Percentiles rank a stretch among this genome's conserved stretches.
phyloP scores from a whole-genome alignment of 1,284 basidiomycete species.

The Schizophyllum commune region DNA sequence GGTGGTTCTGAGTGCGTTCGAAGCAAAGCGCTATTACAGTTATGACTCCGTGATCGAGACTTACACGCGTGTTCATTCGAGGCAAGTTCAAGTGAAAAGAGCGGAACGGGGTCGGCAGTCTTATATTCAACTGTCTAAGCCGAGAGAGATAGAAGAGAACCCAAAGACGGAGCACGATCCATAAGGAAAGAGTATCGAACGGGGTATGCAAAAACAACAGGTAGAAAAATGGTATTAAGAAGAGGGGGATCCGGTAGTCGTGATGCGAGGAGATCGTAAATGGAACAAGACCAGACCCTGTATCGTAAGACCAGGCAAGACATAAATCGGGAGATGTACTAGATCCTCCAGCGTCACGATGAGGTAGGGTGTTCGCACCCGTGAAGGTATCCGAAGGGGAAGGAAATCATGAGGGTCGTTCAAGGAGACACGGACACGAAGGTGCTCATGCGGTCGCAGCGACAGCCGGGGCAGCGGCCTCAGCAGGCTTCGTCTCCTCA shows the following conservation, averaged over 20 bases:
- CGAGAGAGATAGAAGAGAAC: constrained; percentile 49
- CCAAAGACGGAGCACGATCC: constrained; percentile 54
- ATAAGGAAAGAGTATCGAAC: constrained; percentile 39
- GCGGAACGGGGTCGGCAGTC: neutral
- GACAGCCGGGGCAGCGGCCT: constrained; percentile 32
- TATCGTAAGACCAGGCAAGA: constrained; percentile 36
- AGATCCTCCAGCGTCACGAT: constrained; percentile 31
- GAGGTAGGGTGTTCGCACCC: constrained; percentile 28
- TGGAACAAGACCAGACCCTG: constrained; percentile 23
- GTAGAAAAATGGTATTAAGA: constrained; percentile 32
- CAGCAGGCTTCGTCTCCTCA: constrained; percentile 25
- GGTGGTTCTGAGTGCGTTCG: neutral
- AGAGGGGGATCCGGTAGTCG: constrained; percentile 47
- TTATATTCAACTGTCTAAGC: constrained; percentile 18
- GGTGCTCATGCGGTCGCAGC: constrained; percentile 53
- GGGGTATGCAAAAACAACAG: constrained; percentile 34
- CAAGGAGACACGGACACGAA: constrained; percentile 23
- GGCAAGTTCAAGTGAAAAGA: neutral
- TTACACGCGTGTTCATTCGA: neutral
- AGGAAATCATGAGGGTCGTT: constrained; percentile 49
- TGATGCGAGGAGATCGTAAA: constrained; percentile 33
- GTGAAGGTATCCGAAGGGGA: constrained; percentile 32
- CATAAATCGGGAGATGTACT: constrained; percentile 23
- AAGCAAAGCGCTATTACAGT: neutral
- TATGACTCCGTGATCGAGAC: neutral